phyloP scores from a whole-genome alignment of 352 stramenopile genomes.

The Phytophthora citricola region DNA sequence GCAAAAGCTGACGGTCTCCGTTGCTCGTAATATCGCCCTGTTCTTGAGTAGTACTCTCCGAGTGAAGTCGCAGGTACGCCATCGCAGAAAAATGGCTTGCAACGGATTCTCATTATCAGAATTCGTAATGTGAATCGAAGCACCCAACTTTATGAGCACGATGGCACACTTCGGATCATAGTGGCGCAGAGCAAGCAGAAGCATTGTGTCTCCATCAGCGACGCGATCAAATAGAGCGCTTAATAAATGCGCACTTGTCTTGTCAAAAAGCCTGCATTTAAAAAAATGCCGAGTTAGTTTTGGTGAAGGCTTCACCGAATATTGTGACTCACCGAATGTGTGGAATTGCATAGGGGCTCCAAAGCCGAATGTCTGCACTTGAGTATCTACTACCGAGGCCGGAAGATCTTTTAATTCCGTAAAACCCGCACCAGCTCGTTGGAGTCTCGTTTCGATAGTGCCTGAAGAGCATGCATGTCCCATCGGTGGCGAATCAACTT shows the following conservation, averaged over 20 bases:
- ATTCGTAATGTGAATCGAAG: conserved; percentile 45
- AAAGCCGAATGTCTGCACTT: conserved; percentile 50
- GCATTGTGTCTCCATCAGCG: conserved; percentile 56
- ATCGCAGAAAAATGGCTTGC: conserved; percentile 39
- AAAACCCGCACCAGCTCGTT: conserved; percentile 46
- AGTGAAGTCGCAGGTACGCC: conserved; percentile 37
- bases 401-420: conserved; percentile 39
- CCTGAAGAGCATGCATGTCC: conserved; percentile 67
- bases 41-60: conserved; percentile 14
- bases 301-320: too few relatives aligned
- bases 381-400: conserved; percentile 36
- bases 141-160: conserved; percentile 41
- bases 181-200: conserved; percentile 57
- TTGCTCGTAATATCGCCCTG: background rate
- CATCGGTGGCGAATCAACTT: conserved; percentile 57
- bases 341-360: conserved; percentile 60
- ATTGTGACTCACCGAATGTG: conserved; percentile 43
- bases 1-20: conserved; percentile 18
- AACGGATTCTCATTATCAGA: conserved; percentile 40
- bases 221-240: conserved; percentile 45
- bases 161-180: conserved; percentile 41
- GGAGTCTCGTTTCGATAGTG: conserved; percentile 39
- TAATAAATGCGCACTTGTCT: background rate
- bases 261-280: conserved; percentile 63
- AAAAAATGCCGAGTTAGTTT: too few relatives aligned